phyloP scores from a whole-genome alignment of 192 early-diverging fungal species.

The Coemansia sp. region DNA sequence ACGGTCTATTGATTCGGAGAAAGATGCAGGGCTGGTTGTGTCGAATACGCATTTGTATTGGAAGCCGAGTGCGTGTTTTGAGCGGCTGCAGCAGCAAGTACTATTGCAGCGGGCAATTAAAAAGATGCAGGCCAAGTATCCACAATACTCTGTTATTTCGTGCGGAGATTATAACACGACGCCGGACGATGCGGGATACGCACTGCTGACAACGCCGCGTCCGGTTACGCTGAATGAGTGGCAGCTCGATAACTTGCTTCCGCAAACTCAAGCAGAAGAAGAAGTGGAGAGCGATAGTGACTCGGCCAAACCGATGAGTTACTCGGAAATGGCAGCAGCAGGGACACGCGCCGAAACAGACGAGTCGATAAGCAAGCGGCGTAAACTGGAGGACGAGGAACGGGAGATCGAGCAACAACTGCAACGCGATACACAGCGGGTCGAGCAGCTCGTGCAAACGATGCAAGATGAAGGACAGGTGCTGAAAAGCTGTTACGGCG shows the following conservation, averaged over 20 bases:
- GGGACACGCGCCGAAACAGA: slow-evolving; percentile 20
- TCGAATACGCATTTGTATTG: slow-evolving; percentile 53
- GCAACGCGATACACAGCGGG: slow-evolving; percentile 26
- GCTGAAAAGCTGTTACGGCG: slow-evolving; percentile 40
- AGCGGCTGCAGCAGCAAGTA: slow-evolving; percentile 52
- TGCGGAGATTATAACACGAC: slow-evolving; percentile 62
- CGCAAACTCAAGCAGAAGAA: slow-evolving; percentile 8
- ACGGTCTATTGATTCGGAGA: background rate
- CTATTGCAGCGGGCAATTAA: slow-evolving; percentile 23
- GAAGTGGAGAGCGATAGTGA: slow-evolving; percentile 2
- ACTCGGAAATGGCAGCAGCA: slow-evolving; percentile 22
- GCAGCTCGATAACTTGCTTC: slow-evolving; percentile 52
- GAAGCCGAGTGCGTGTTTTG: slow-evolving; percentile 40
- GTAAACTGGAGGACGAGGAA: slow-evolving; percentile 32
- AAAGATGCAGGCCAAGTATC: slow-evolving; percentile 29
- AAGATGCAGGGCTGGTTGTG: slow-evolving; percentile 10
- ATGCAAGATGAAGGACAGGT: slow-evolving; percentile 25
- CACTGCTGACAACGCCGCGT: slow-evolving; percentile 53
- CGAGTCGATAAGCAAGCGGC: slow-evolving; percentile 14
- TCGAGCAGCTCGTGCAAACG: slow-evolving; percentile 14
- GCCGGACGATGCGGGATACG: slow-evolving; percentile 60
- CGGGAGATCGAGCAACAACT: slow-evolving; percentile 21
- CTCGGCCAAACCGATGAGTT: slow-evolving; percentile 13
- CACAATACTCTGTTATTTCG: slow-evolving; percentile 16
- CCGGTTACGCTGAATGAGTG: slow-evolving; percentile 50